phyloP scores from a whole-genome alignment of 2,329 filamentous ascomycete species.

The Parafenestella ontariensis region DNA sequence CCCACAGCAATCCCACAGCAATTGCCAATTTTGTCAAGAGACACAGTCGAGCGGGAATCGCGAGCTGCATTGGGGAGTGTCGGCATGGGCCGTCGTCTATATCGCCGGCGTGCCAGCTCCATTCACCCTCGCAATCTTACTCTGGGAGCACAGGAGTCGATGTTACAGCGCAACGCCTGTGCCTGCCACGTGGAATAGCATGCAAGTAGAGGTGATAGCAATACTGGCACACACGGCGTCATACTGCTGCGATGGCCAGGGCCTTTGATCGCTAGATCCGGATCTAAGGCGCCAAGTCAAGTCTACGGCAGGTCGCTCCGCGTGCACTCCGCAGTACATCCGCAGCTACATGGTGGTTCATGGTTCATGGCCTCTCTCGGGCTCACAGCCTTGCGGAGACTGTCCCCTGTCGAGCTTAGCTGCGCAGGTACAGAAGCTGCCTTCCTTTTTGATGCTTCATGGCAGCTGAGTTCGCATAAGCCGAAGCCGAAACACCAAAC shows the following conservation, averaged over 20 bases:
- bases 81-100: not conserved
- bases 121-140: not conserved
- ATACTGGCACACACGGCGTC: not conserved
- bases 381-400: not conserved
- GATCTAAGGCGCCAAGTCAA: constrained; percentile 5
- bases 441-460: not conserved
- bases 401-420: not conserved
- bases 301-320: constrained; percentile 3
- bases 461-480: constrained; percentile 1
- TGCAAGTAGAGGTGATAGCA: not conserved
- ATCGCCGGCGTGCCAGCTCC: not conserved
- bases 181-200: constrained; percentile 11
- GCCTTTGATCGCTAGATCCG: constrained; percentile 7
- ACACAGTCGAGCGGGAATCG: not conserved
- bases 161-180: constrained; percentile 8
- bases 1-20: too few species aligned
- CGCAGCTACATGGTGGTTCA: constrained; percentile 1
- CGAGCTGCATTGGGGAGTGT: not conserved
- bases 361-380: too few species aligned
- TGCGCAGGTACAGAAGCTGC: not conserved
- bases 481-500: not conserved
- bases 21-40: not conserved
- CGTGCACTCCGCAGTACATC: constrained; percentile 8
- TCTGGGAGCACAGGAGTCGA: not conserved
- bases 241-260: constrained; percentile 2